Conservation (phyloP, 129 eudicot genomes). For the Artemisia tridentata region DNA sequence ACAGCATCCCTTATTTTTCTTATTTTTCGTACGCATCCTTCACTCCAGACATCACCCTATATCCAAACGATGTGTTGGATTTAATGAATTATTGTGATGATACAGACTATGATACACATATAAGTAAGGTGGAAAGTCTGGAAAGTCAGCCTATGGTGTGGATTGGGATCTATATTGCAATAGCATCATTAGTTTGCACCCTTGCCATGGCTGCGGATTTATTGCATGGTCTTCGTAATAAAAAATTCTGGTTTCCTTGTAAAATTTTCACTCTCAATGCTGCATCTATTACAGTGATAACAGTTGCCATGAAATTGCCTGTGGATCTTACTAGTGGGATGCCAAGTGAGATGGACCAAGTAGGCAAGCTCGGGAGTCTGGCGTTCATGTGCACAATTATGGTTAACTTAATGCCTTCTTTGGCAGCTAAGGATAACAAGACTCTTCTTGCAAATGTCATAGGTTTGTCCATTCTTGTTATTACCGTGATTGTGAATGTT, state of each 20-base stretch:
- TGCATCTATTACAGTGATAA: conserved; percentile 35
- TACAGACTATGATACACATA: no score
- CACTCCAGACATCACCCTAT: no score
- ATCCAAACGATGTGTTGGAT: no score
- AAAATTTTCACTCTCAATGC: conserved; percentile 42
- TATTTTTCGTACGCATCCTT: no score
- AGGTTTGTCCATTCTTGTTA: conserved; percentile 37
- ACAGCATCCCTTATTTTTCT: no score
- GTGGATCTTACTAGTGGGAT: conserved; percentile 30
- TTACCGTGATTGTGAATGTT: conserved; percentile 32
- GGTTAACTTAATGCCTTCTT: conserved; percentile 37
- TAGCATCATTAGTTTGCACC: conserved; percentile 36
- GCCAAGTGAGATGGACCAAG: conserved; percentile 17
- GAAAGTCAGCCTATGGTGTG: conserved; percentile 30
- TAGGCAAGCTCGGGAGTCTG: conserved; percentile 28
- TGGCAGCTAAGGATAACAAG: conserved; percentile 32
- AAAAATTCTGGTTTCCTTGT: conserved; percentile 41
- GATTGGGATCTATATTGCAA: conserved; percentile 46
- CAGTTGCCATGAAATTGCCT: conserved; percentile 42
- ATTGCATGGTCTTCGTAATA: conserved; percentile 26
- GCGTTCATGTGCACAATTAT: conserved; percentile 32
- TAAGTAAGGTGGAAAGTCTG: neutral
- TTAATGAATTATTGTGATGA: no score
- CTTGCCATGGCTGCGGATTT: conserved; percentile 40
- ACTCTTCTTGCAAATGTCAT: conserved; percentile 24